These are phyloP conservation scores for Tuber umbilicatum DNA, from an alignment of 495 filamentous ascomycete genomes.

Conservation along the genomic window DNA sequence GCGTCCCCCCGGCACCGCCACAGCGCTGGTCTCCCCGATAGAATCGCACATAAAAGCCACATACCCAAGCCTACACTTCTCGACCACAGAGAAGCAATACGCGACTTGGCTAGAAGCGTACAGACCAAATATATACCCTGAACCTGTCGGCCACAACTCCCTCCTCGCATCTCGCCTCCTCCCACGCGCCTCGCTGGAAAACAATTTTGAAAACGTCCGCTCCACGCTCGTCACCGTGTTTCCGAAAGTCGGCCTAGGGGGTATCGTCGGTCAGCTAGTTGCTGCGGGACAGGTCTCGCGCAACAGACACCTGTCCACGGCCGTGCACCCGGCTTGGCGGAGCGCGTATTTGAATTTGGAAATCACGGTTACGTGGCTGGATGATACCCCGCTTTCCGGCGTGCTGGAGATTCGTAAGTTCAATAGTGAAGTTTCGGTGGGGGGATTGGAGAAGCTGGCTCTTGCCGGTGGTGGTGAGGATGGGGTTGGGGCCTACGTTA, in stretches of 20 bases:
- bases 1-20: slow-evolving; percentile 32
- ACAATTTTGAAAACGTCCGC: not conserved
- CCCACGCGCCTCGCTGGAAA: not conserved
- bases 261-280: not conserved
- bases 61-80: slow-evolving; percentile 45
- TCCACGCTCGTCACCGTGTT: not conserved
- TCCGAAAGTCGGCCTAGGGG: not conserved
- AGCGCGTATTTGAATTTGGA: not conserved
- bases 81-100: slow-evolving; percentile 15
- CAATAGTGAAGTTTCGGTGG: slow-evolving; percentile 15
- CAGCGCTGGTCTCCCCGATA: slow-evolving; percentile 37
- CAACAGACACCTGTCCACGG: not conserved
- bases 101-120: not conserved
- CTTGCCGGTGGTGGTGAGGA: slow-evolving; percentile 18
- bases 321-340: slow-evolving; percentile 17
- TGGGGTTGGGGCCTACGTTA: slow-evolving; percentile 47
- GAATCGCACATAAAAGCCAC: slow-evolving; percentile 42
- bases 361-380: slow-evolving; percentile 40
- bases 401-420: slow-evolving; percentile 12
- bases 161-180: not conserved
- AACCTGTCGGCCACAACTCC: not conserved
- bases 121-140: not conserved
- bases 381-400: slow-evolving; percentile 47
- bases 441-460: slow-evolving; percentile 32
- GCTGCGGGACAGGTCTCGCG: slow-evolving; percentile 15